Conservation (phyloP, 257 asterid species). For the Ballota nigra region DNA sequence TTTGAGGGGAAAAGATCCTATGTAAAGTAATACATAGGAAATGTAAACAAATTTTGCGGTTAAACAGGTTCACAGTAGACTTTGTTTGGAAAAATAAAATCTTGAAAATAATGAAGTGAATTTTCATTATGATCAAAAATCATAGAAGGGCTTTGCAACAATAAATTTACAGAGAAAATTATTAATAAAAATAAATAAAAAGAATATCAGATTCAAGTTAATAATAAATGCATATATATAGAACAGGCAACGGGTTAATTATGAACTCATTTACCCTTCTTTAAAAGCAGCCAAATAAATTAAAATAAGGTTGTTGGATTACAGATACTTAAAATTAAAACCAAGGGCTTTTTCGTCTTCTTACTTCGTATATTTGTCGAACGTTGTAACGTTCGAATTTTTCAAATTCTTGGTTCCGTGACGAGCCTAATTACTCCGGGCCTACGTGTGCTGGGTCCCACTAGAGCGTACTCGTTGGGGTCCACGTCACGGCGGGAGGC, state of each 20-base stretch:
- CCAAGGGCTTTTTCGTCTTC: conserved; percentile 33
- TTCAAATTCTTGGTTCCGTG: conserved; percentile 66
- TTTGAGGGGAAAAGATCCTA: too few species aligned
- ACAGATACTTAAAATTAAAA: conserved; percentile 11
- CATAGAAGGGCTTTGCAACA: not conserved
- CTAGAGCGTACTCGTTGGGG: conserved; percentile 23
- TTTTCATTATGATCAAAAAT: not conserved
- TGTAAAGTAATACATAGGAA: too few species aligned
- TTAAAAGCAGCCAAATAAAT: conserved; percentile 26
- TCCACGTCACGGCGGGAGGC: conserved; percentile 8
- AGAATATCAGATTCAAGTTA: not conserved
- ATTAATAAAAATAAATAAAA: too few species aligned
- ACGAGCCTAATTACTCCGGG: conserved; percentile 47
- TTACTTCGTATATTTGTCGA: not conserved
- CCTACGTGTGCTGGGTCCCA: conserved; percentile 32
- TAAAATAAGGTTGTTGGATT: conserved; percentile 33
- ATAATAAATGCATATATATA: conserved; percentile 17
- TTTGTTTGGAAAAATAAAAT: too few species aligned
- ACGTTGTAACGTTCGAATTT: conserved; percentile 60
- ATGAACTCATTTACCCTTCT: conserved; percentile 4
- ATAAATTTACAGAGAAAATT: too few species aligned
- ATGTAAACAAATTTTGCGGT: too few species aligned
- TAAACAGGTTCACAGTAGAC: too few species aligned
- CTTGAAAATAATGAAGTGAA: too few species aligned
- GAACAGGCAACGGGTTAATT: conserved; percentile 8